Percentiles rank a stretch among this genome's conserved stretches.
These are phyloP conservation scores for Eudorina sp. DNA, from an alignment of 139 green algal genomes.

Conservation along the genomic window DNA sequence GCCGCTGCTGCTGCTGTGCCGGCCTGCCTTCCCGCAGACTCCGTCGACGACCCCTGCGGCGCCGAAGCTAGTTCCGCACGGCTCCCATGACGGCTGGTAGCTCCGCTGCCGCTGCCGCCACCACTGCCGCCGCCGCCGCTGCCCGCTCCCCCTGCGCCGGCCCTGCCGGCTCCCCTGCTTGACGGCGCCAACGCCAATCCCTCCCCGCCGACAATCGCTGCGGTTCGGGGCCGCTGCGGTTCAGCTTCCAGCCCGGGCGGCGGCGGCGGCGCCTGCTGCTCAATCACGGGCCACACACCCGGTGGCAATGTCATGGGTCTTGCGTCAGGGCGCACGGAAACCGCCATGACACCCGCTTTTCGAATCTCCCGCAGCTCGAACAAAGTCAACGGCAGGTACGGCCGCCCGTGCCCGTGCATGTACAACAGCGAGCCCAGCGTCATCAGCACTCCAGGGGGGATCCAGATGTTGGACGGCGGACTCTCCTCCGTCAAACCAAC, in stretches of 20 bases:
- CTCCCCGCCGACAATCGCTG: background rate
- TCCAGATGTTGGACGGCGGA: background rate
- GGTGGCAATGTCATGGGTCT: constrained; percentile 4
- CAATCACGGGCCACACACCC: background rate
- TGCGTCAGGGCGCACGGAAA: background rate
- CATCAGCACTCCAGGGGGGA: constrained; percentile 21
- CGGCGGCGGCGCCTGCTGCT: background rate
- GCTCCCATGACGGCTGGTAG: background rate
- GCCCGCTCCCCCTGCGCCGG: background rate
- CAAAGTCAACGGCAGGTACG: constrained; percentile 30
- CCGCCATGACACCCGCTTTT: background rate
- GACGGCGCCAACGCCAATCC: too few species aligned
- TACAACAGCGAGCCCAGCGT: constrained; percentile 31
- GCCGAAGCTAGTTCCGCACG: too few species aligned
- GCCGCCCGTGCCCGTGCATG: constrained; percentile 27
- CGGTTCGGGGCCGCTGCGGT: too few species aligned
- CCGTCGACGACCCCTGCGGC: too few species aligned
- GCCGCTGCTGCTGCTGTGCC: background rate
- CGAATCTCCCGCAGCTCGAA: background rate
- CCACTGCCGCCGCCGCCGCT: background rate
- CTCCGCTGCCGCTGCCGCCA: background rate
- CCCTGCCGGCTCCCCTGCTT: background rate
- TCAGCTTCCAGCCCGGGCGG: too few species aligned
- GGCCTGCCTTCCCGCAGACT: background rate
- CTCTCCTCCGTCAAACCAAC: background rate